Evolutionary conservation across 495 filamentous ascomycete genomes (phyloP), one percentile per base, ranked within the genome.

Genomic region (Neurospora discreta): DNA sequence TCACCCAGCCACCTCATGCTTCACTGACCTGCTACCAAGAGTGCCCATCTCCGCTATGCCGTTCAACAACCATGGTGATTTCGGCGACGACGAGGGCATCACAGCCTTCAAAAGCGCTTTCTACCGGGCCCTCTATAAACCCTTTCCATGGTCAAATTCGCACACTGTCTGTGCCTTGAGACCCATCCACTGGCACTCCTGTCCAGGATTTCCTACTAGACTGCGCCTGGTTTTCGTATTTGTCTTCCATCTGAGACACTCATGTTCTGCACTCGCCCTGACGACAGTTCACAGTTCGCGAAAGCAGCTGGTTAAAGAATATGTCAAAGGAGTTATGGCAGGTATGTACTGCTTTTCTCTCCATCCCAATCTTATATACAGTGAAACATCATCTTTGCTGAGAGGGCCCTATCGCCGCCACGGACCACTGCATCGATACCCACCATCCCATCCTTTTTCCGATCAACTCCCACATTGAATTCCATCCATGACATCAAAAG

Each of bases 401-500:
- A n/a, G n/a, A n/a, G n/a, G n/a, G n/a, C n/a, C n/a, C n/a, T n/a
- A n/a, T 42, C 46, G 20, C 20, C 46, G 23, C 46, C 20, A 13
- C 20, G 20, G 11, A 10, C n/a, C 44, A 26, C 20, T 23, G 46
- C 46, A 58, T 30, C 46, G 30, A 11, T 23, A 60, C 5, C 13
- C 15, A 5, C 46, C 23, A 30, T 58, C 5, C 11, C 23, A 11
- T 58, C 0, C 46, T 30, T 36, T 36, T 30, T 5, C 11, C 13
- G 52, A 52, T 20, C 11, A 60, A 26, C 13, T 23, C 13, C 11
- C 60, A 7, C 15, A n/a, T n/a, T n/a, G n/a, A n/a, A n/a, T 41
- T 68, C n/a, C 10, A 23, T 23, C 1, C n/a, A 43, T 9, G 26
- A 43, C 16, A 36, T 68, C 70, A 76, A 36, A 82, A 78, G 71